These are phyloP conservation scores for Suillus hirtellus DNA, from an alignment of 768 basidiomycete species.

Conservation along the genomic window DNA sequence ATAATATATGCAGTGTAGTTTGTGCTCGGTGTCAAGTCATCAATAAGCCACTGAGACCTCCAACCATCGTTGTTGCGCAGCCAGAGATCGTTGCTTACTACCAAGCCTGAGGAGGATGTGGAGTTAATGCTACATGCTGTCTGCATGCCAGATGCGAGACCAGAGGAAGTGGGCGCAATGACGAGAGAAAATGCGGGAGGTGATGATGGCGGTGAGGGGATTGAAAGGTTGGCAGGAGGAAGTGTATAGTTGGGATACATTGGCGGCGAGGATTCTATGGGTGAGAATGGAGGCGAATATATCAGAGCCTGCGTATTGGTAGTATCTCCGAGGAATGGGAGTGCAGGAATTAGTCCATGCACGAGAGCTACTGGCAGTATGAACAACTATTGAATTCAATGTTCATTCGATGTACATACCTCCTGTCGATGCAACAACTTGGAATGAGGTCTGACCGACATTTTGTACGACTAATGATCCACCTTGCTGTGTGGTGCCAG, in stretches of 20 bases:
- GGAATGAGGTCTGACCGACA: slow-evolving; percentile 45
- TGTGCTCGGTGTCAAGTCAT: slow-evolving; percentile 57
- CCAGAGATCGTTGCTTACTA: slow-evolving; percentile 54
- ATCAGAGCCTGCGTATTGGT: slow-evolving; percentile 71
- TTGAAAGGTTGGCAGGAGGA: slow-evolving; percentile 52
- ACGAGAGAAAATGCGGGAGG: slow-evolving; percentile 56
- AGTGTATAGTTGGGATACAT: slow-evolving; percentile 78
- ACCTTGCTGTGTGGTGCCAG: slow-evolving; percentile 44
- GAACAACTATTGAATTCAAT: slow-evolving; percentile 7
- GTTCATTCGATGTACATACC: slow-evolving; percentile 28
- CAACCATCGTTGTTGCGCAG: slow-evolving; percentile 57
- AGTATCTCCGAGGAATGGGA: slow-evolving; percentile 71
- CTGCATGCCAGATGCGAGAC: slow-evolving; percentile 45
- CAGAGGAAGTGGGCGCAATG: slow-evolving; percentile 49
- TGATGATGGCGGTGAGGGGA: slow-evolving; percentile 42
- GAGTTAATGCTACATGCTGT: slow-evolving; percentile 61
- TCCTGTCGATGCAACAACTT: slow-evolving; percentile 56
- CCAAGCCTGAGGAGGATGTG: slow-evolving; percentile 37
- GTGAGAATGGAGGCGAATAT: slow-evolving; percentile 61
- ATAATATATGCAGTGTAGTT: slow-evolving; percentile 81
- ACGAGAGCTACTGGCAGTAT: slow-evolving; percentile 42
- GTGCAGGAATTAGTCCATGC: slow-evolving; percentile 41
- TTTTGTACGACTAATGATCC: slow-evolving; percentile 53
- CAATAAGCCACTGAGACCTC: slow-evolving; percentile 68
- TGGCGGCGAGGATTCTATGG: slow-evolving; percentile 36